Evolutionary conservation across 805 yeast genomes (phyloP).

Genomic region (Metschnikowia cubensis): DNA sequence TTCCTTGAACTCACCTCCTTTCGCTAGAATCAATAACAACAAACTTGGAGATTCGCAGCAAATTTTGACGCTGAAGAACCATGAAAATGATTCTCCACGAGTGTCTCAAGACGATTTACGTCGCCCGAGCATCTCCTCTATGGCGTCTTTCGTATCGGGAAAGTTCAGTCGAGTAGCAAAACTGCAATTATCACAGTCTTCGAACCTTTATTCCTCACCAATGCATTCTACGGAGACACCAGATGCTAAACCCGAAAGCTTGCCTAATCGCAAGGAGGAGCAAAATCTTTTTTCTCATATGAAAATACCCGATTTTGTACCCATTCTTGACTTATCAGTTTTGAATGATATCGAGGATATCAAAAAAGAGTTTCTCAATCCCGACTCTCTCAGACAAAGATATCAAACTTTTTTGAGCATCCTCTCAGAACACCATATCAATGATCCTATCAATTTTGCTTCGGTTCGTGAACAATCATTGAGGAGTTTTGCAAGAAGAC

Average conservation of each 20-base stretch:
- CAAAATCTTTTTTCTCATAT: background rate
- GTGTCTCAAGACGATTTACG: slow-evolving; percentile 1
- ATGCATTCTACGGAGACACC: background rate
- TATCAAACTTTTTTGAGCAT: slow-evolving; percentile 31
- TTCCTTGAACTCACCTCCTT: background rate
- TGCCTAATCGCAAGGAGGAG: background rate
- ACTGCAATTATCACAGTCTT: slow-evolving; percentile 1
- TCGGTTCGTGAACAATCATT: slow-evolving; percentile 30
- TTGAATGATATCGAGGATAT: slow-evolving; percentile 26
- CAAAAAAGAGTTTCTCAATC: slow-evolving; percentile 21
- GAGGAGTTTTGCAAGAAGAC: slow-evolving; percentile 22
- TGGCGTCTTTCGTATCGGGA: slow-evolving; percentile 4
- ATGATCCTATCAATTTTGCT: slow-evolving; percentile 39
- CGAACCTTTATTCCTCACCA: background rate
- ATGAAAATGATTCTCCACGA: background rate
- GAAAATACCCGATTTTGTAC: slow-evolving; percentile 7
- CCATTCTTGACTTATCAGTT: slow-evolving; percentile 10
- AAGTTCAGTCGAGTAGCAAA: slow-evolving; percentile 1
- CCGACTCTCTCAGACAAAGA: slow-evolving; percentile 28
- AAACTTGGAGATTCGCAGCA: background rate
- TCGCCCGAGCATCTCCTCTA: slow-evolving; percentile 3
- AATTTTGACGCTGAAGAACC: background rate
- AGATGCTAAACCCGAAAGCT: background rate
- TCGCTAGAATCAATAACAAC: background rate
- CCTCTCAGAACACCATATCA: slow-evolving; percentile 27